Base-by-base conservation (phyloP, 2,329 filamentous ascomycete species). In the Nothomitra cinnamomea region DNA sequence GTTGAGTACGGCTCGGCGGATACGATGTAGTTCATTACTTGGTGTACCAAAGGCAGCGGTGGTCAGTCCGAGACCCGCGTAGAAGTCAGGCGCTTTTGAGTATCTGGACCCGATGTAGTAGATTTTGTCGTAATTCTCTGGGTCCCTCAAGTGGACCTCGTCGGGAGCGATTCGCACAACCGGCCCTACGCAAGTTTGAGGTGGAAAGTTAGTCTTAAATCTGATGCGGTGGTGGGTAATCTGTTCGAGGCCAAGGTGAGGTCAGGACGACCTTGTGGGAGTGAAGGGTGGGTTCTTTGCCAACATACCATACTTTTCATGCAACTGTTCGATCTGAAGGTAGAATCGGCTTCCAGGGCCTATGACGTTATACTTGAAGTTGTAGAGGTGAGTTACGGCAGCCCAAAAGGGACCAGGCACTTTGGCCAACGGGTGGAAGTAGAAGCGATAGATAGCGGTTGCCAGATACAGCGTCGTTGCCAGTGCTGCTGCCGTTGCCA, bases 281-380 rank as follows among this genome's bases (percentile, higher is more conserved):
- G 13, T 19, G 4, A 17, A 21, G 54, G 65, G 28, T 62, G 61
- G 42, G 63, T 12, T 19, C 15, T 3, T 19, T 17, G 41, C 12
- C 56, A 15, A 64, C 15, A n/a, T 49, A 53, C 51, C 51, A 19
- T 53, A 53, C 51, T 53, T 28, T 6, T 40, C 8, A n/a, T 53
- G 51, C 40, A 53, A 12, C 35, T 51, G 19, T n/a, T 40, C 10
- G 12, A 53, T 45, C 35, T 28, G 13, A 10, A 35, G 17, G 5
- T n/a, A 36, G 35, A 41, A 53, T 40, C 40, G 48, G 17, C 48
- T 25, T 7, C 51, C 51, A 2, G 45, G 53, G 19, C 52, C 36
- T 32, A 51, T 17, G 10, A 35, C 28, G n/a, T 42, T 25, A 24
- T 49, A 51, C n/a, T 49, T 12, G 51, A 53, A 51, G 15, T 22